These are phyloP conservation scores for Prunus fruticosa DNA, from an alignment of 306 rosid species.

Conservation along the genomic window DNA sequence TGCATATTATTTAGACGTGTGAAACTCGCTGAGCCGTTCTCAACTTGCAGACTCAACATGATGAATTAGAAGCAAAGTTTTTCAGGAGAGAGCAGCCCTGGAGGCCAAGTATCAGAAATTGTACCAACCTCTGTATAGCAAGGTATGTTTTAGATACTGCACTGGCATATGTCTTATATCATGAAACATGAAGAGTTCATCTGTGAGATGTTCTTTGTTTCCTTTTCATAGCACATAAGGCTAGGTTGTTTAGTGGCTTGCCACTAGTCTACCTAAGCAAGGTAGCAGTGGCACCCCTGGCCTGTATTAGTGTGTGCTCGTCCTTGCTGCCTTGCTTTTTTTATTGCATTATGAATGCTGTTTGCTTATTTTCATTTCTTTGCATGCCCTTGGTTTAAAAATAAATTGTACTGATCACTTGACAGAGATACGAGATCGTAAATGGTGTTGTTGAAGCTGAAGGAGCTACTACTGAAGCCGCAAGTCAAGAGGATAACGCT, in stretches of 20 bases:
- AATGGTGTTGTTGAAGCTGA: slow-evolving; percentile 73
- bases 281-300: neutral
- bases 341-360: neutral
- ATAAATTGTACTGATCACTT: slow-evolving; percentile 3
- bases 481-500: slow-evolving; percentile 41
- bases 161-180: neutral
- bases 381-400: neutral
- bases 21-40: neutral
- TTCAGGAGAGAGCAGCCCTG: slow-evolving; percentile 86
- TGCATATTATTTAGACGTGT: neutral
- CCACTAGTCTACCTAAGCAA: neutral
- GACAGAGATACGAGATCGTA: slow-evolving; percentile 73
- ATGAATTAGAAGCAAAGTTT: slow-evolving; percentile 74
- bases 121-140: slow-evolving; percentile 68
- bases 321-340: neutral
- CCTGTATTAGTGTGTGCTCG: neutral
- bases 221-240: neutral
- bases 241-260: neutral
- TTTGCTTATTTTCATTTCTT: neutral
- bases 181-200: neutral
- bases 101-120: slow-evolving; percentile 88
- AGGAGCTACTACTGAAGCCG: slow-evolving; percentile 43
- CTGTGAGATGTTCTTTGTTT: neutral
- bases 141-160: slow-evolving; percentile 39
- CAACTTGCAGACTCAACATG: slow-evolving; percentile 63